Percentiles rank a stretch among this genome's conserved stretches.
phyloP scores from a whole-genome alignment of 129 eudicot species.

The Solidago caesia region DNA sequence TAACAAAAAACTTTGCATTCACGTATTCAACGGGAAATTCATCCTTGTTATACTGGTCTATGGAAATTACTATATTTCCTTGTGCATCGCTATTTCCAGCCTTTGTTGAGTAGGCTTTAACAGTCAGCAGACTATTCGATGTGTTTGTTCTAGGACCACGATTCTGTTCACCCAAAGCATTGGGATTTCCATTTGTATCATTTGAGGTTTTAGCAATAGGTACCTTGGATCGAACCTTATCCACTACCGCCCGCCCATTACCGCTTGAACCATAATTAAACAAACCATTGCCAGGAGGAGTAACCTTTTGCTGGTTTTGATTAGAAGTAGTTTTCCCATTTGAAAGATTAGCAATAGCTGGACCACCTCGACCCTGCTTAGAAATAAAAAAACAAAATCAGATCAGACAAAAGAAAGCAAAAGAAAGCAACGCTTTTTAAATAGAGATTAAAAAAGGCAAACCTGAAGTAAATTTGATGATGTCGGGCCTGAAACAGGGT shows the following conservation, averaged over 20 bases:
- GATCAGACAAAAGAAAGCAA: background rate
- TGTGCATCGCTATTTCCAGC: slow-evolving; percentile 75
- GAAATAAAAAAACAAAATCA: slow-evolving; percentile 2
- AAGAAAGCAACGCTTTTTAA: background rate
- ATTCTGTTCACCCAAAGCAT: slow-evolving; percentile 51
- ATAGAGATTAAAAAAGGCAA: background rate
- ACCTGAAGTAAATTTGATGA: slow-evolving; percentile 54
- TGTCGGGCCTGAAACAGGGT: slow-evolving; percentile 41
- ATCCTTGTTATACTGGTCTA: slow-evolving; percentile 70
- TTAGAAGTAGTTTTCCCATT: slow-evolving; percentile 49
- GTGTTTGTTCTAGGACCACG: slow-evolving; percentile 59
- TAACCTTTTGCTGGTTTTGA: slow-evolving; percentile 42
- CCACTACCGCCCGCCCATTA: slow-evolving; percentile 31
- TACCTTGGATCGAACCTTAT: slow-evolving; percentile 49
- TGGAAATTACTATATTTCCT: slow-evolving; percentile 62
- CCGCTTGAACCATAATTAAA: slow-evolving; percentile 44
- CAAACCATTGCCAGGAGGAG: slow-evolving; percentile 48
- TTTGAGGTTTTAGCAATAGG: slow-evolving; percentile 30
- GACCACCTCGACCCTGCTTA: slow-evolving; percentile 57
- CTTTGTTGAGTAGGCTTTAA: slow-evolving; percentile 71
- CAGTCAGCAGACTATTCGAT: slow-evolving; percentile 50
- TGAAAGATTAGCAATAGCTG: slow-evolving; percentile 37
- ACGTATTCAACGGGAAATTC: slow-evolving; percentile 65
- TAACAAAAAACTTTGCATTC: slow-evolving; percentile 79
- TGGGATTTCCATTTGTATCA: slow-evolving; percentile 50